Conservation (phyloP, 2,329 filamentous ascomycete genomes). For the Thielaviopsis cerberus region DNA sequence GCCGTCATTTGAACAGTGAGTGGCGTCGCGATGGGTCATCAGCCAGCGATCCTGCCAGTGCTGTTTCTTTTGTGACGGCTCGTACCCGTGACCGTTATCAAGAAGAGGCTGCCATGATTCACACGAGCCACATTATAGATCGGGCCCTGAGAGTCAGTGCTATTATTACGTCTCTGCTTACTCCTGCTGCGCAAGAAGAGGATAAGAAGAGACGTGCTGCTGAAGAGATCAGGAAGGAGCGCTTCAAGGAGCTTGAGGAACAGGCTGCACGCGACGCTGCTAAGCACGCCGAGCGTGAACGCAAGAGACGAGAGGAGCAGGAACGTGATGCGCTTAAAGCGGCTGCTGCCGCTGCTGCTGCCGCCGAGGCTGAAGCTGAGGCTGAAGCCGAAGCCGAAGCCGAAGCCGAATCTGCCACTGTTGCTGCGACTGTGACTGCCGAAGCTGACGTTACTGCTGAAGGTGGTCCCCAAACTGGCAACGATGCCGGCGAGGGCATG, state of each 20-base stretch:
- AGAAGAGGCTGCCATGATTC: constrained; percentile 77
- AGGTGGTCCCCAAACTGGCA: neutral
- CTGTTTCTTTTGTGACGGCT: constrained; percentile 54
- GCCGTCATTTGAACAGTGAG: constrained; percentile 27
- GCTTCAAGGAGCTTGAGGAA: constrained; percentile 33
- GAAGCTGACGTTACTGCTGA: neutral
- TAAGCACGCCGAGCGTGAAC: constrained; percentile 43
- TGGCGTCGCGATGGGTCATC: constrained; percentile 26
- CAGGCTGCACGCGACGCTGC: constrained; percentile 47
- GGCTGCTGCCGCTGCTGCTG: constrained; percentile 38
- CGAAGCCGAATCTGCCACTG: constrained; percentile 24
- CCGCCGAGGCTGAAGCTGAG: neutral
- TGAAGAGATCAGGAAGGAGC: constrained; percentile 13
- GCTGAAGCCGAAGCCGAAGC: neutral
- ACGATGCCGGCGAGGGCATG: constrained; percentile 28
- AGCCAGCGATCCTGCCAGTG: constrained; percentile 47
- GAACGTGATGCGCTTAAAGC: constrained; percentile 17
- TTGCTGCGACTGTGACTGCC: constrained; percentile 18
- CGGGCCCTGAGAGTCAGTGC: constrained; percentile 42
- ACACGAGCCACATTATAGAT: constrained; percentile 42
- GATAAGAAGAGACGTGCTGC: constrained; percentile 38
- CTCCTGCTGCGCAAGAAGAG: constrained; percentile 67
- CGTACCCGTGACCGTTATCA: constrained; percentile 65
- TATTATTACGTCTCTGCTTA: constrained; percentile 55
- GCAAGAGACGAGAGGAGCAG: constrained; percentile 43